Evolutionary conservation across 2,329 filamentous ascomycete genomes (phyloP), one percentile per base, ranked within the genome.

Genomic region (Cladosporium cucumerinum): DNA sequence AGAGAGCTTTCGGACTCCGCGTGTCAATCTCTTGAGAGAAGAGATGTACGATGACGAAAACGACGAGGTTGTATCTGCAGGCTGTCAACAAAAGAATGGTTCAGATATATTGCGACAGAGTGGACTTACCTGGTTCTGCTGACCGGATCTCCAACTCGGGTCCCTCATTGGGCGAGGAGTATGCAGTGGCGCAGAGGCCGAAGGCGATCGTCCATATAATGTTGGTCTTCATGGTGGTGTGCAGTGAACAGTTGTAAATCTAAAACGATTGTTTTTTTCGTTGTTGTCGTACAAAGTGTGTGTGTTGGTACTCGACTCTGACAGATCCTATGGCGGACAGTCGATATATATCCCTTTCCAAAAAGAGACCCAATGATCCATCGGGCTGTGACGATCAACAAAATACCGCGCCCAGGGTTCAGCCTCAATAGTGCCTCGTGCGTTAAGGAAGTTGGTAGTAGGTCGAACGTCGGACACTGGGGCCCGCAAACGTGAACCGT

Each of bases 181-280:
- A 54, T 54, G 51, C 51, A 21, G 51, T 54, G 51, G 51, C 51
- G 30, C 51, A 54, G 18, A 54, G 18, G 51, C 51, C 51, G 26
- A 54, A 32, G 28, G 51, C 51, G 26, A 54, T 54, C 51, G 51
- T 54, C 51, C 51, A 54, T 30, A 54, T 18, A 16, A 21, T 32
- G 51, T 28, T 54, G 51, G 51, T 54, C 51, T 54, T 54, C 51
- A 54, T 54, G 51, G 26, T 16, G 8, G 28, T 18, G 51, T 18
- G 18, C 18, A 54, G 51, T 32, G 28, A 54, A 23, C 3, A 11
- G 51, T 28, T n/a, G n/a, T 12, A 21, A 32, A 32, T 21, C 12
- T 12, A n/a, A 14, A 54, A 30, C 23, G 14, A 8, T 6, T 25
- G 14, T 32, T 32, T 5, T 54, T 14, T 32, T 28, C n/a, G n/a